phyloP scores from a whole-genome alignment of 78 protist species.

The Speleostelium caveatum region DNA sequence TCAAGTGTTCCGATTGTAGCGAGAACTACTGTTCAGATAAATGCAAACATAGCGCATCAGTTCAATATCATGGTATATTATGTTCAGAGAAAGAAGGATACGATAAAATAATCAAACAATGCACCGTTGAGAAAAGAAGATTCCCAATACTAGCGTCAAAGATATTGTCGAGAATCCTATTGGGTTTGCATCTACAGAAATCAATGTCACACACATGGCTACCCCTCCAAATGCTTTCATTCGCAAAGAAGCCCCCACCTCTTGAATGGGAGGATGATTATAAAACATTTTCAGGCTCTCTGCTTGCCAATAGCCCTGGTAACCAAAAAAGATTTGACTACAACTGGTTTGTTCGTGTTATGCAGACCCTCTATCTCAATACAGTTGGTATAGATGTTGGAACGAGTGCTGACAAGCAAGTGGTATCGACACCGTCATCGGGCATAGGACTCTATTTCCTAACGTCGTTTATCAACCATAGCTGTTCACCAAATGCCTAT shows the following conservation, averaged over 20 bases:
- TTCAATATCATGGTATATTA: constrained; percentile 27
- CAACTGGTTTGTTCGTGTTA: constrained; percentile 60
- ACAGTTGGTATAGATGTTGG: constrained; percentile 66
- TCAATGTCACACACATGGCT: constrained; percentile 22
- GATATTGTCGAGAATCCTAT: constrained; percentile 29
- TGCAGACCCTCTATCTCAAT: constrained; percentile 61
- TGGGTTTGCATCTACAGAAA: constrained; percentile 50
- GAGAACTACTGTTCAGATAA: constrained; percentile 36
- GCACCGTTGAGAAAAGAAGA: constrained; percentile 48
- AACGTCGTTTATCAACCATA: constrained; percentile 62
- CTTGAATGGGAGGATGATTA: constrained; percentile 77
- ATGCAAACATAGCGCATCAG: constrained; percentile 15
- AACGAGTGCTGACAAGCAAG: not conserved
- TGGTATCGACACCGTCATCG: constrained; percentile 35
- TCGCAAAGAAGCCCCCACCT: constrained; percentile 74
- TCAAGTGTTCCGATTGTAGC: constrained; percentile 7
- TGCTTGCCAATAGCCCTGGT: not conserved
- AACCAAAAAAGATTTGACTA: constrained; percentile 31
- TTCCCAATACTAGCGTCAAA: constrained; percentile 59
- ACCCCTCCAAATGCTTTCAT: constrained; percentile 56
- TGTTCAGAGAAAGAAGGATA: constrained; percentile 18
- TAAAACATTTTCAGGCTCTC: constrained; percentile 7
- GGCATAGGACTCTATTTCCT: constrained; percentile 47
- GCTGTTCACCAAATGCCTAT: constrained; percentile 56
- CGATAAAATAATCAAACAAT: constrained; percentile 9